These are phyloP conservation scores for Pterocarpus macrocarpus DNA, from an alignment of 306 rosid genomes.

Conservation along the genomic window DNA sequence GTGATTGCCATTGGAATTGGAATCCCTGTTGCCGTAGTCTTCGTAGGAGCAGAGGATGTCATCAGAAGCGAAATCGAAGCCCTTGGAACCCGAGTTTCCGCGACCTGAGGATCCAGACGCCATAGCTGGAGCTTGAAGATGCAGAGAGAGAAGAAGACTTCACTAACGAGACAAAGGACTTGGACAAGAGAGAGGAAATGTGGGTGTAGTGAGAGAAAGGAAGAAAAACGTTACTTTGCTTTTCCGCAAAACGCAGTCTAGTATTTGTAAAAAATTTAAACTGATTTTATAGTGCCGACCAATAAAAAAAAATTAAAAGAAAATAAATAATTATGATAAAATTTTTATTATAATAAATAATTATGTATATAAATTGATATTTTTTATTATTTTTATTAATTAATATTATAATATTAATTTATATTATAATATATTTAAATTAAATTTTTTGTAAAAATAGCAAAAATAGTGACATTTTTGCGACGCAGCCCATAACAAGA, in stretches of 20 bases:
- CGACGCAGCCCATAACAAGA: too few relatives aligned
- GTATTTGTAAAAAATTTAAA: constrained; percentile 24
- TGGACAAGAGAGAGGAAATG: constrained; percentile 37
- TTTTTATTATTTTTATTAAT: too few relatives aligned
- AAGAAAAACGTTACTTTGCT: constrained; percentile 26
- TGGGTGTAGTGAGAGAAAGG: neutral
- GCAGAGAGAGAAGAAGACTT: constrained; percentile 24
- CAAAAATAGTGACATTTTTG: too few relatives aligned
- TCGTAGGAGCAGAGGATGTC: constrained; percentile 94
- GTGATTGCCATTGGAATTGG: constrained; percentile 72
- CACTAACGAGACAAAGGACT: neutral
- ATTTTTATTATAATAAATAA: too few relatives aligned
- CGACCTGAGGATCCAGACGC: constrained; percentile 95
- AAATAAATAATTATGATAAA: too few relatives aligned
- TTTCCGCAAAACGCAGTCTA: constrained; percentile 56
- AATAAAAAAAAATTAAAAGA: too few relatives aligned
- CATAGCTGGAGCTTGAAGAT: constrained; percentile 58
- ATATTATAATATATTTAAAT: too few relatives aligned
- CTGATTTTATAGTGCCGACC: too few relatives aligned
- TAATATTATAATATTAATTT: too few relatives aligned
- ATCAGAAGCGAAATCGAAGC: constrained; percentile 87
- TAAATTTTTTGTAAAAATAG: too few relatives aligned
- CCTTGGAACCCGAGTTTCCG: constrained; percentile 74
- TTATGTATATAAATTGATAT: too few relatives aligned
- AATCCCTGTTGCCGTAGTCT: constrained; percentile 74